Evolutionary conservation across 768 basidiomycete species (phyloP).

Genomic region (Pleurotus pulmonarius): DNA sequence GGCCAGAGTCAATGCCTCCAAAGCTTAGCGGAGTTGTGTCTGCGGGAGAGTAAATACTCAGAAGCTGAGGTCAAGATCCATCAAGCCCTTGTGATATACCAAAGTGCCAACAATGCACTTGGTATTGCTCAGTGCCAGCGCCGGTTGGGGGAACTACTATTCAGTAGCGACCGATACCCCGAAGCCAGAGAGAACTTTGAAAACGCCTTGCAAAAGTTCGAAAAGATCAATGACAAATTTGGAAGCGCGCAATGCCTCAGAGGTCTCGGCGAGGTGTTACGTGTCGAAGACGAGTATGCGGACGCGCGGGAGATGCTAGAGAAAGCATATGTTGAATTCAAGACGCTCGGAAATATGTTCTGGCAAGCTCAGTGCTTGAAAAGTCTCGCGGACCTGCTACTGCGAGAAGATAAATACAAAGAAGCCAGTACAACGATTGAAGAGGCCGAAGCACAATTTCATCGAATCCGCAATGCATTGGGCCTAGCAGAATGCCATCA

Average conservation of each 20-base stretch:
- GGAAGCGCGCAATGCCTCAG: constrained; percentile 2
- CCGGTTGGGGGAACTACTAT: neutral
- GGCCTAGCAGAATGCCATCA: constrained; percentile 5
- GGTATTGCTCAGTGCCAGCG: constrained; percentile 10
- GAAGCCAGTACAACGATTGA: constrained; percentile 7
- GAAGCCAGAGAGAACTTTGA: neutral
- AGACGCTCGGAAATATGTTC: constrained; percentile 5
- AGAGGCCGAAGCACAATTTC: constrained; percentile 7
- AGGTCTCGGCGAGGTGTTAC: constrained; percentile 2
- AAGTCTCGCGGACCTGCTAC: constrained; percentile 6
- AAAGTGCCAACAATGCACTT: constrained; percentile 2
- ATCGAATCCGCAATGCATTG: neutral
- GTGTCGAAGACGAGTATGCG: constrained; percentile 3
- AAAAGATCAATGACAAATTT: constrained; percentile 2
- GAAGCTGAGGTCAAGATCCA: constrained; percentile 2
- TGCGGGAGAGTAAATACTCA: constrained; percentile 3
- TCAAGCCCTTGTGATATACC: constrained; percentile 8
- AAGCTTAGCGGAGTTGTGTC: constrained; percentile 3
- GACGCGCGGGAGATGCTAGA: neutral
- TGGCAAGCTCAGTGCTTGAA: constrained; percentile 11
- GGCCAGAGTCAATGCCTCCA: constrained; percentile 3
- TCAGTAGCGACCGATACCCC: neutral
- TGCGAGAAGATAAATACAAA: constrained; percentile 5
- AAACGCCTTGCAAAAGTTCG: neutral
- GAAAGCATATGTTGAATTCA: neutral